phyloP scores from a whole-genome alignment of 768 basidiomycete species.

The Boletus sp. region DNA sequence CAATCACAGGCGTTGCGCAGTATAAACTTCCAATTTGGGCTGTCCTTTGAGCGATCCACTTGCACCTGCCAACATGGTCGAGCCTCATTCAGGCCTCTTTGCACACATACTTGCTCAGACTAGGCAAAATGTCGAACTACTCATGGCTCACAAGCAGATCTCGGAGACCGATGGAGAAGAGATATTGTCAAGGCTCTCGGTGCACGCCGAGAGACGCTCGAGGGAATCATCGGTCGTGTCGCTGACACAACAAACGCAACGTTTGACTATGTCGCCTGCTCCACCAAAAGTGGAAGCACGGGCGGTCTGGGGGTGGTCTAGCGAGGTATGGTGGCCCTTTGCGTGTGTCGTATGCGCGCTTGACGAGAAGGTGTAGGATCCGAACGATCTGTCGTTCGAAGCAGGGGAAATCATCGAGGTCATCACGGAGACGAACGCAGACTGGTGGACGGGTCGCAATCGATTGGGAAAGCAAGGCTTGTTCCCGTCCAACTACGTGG shows the following conservation, averaged over 20 bases:
- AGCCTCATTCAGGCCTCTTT: conserved; percentile 22
- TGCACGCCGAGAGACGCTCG: conserved; percentile 17
- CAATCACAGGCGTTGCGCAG: neutral
- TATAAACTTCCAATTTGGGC: conserved; percentile 15
- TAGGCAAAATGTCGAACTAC: conserved; percentile 44
- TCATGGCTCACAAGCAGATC: conserved; percentile 42
- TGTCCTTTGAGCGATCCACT: neutral
- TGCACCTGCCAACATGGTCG: conserved; percentile 20
- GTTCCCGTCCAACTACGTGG: conserved; percentile 77
- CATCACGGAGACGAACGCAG: conserved; percentile 75
- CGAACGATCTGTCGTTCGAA: conserved; percentile 71
- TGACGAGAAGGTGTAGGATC: conserved; percentile 46
- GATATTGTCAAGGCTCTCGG: conserved; percentile 39
- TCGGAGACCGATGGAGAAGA: conserved; percentile 36
- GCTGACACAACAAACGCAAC: conserved; percentile 22
- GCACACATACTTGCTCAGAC: conserved; percentile 45
- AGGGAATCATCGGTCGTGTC: conserved; percentile 17
- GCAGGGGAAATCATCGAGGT: conserved; percentile 78
- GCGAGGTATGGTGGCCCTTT: conserved; percentile 22
- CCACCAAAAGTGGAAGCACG: conserved; percentile 26
- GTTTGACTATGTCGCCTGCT: conserved; percentile 25
- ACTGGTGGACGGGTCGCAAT: conserved; percentile 85
- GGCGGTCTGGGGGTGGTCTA: conserved; percentile 29
- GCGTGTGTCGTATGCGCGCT: neutral
- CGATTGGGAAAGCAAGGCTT: conserved; percentile 60